Conservation (phyloP, 345 rosid species). For the Clarkia xantiana region DNA sequence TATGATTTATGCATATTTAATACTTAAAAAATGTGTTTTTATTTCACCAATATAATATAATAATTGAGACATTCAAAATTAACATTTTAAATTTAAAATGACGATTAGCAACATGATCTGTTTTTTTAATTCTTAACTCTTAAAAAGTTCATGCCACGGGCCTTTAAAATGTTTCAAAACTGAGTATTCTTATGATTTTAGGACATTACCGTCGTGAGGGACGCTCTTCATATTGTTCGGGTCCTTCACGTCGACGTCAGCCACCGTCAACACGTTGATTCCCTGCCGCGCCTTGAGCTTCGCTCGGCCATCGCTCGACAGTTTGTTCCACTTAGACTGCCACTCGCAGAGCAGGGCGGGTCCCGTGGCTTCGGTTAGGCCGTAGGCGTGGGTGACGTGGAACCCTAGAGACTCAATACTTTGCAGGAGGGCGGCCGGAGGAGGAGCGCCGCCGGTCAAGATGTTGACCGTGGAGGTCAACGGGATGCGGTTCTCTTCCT, state of each 20-base stretch:
- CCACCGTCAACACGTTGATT: slow-evolving; percentile 35
- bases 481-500: slow-evolving; percentile 26
- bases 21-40: too few species aligned
- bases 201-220: slow-evolving; percentile 52
- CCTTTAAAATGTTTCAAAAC: too few species aligned
- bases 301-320: slow-evolving; percentile 16
- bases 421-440: slow-evolving; percentile 33
- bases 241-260: slow-evolving; percentile 53
- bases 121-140: too few species aligned
- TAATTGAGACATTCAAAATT: too few species aligned
- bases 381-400: slow-evolving; percentile 51
- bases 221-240: slow-evolving; percentile 35
- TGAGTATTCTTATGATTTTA: too few species aligned
- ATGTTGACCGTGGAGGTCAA: slow-evolving; percentile 29
- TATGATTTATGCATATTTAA: too few species aligned
- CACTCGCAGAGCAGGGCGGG: slow-evolving; percentile 65
- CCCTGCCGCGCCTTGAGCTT: slow-evolving; percentile 50
- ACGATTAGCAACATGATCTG: too few species aligned
- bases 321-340: slow-evolving; percentile 50
- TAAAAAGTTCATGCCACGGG: too few species aligned
- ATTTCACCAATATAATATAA: too few species aligned
- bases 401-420: slow-evolving; percentile 44
- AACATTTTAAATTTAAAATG: too few species aligned
- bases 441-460: slow-evolving; percentile 73
- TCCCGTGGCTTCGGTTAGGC: slow-evolving; percentile 64